Base-by-base conservation (phyloP, 257 asterid genomes). In the Gentiana macrophylla region DNA sequence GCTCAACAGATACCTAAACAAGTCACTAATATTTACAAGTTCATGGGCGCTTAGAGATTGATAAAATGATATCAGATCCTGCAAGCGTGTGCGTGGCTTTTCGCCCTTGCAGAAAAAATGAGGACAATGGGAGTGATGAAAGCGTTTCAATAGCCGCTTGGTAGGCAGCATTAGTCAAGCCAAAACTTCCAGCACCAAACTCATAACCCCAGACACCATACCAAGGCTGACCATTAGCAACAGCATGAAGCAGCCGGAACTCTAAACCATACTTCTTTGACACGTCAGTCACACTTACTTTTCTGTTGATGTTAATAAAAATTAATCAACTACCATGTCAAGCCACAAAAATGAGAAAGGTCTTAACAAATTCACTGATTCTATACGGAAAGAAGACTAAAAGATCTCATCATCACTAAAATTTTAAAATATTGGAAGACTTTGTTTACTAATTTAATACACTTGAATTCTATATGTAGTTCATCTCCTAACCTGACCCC, bases 121-220 rank as follows among this genome's bases (percentile, higher is more conserved):
- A 32, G 50, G 89, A 65, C 74, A 91, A 66, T 0, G 96, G 86
- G 67, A 84, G 50, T 38, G 75, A 71, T 45, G 95, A 81, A 13
- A 87, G 87, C 72, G 53, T 77, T 33, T 65, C 69, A 4, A 87
- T 74, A 37, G 95, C 95, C 58, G 55, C 47, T 49, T 64, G 71
- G 46, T 84, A 91, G 64, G 85, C 83, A 32, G 79, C 84, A 8
- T 41, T 64, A 37, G 91, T 83, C 67, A 80, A 65, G 32, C 80
- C 88, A 65, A 76, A 87, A 70, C 98, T 87, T 54, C 97, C 95
- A 48, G 95, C 76, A 41, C 95, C 96, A 68, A 91, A 91, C 74
- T 78, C 76, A 72, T 91, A 91, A 50, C 90, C 98, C 98, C 98
- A 91, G 10, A 84, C 81, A 38, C 98, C 97, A 70, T 91, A 91